Base-by-base conservation (phyloP, 352 stramenopile species). In the Pythium pyrilobum region DNA sequence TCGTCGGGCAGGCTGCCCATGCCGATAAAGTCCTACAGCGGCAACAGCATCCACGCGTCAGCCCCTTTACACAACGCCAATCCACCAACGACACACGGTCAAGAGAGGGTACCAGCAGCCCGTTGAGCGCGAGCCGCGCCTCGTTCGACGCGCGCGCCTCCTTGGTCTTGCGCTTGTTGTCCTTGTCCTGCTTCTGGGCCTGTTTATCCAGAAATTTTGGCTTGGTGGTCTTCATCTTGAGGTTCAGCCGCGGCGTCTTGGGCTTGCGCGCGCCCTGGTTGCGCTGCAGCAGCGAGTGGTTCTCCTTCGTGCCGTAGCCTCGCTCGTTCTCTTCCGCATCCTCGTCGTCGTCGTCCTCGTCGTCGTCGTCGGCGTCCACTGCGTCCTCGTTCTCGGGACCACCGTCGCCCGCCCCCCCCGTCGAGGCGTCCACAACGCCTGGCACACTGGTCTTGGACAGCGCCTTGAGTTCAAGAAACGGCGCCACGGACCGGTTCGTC, bases 1-100 rank as follows among this genome's bases (percentile, higher is more conserved):
- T 89, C 78, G 11, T 92, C 81, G 0, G 76, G 74, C 0, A 95
- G 64, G 16, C 80, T 70, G 5, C 87, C 85, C 33, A 93, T 73
- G 1, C 81, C 78, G 36, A 92, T 57, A 21, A 92, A 87, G 40
- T 89, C 77, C 74, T 85, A 41, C 1, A 29, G 4, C n/a, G n/a
- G n/a, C n/a, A n/a, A n/a, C n/a, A n/a, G n/a, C n/a, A n/a, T n/a
- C n/a, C n/a, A n/a, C n/a, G n/a, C n/a, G n/a, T n/a, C n/a, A n/a
- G n/a, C n/a, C n/a, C n/a, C n/a, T n/a, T n/a, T n/a, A n/a, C n/a
- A n/a, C n/a, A n/a, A n/a, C 24, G 20, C 29, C 23, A 27, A 13
- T 32, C 18, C 13, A 13, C 20, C 20, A 33, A 48, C 41, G 13
- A 44, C 18, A 8, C 38, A n/a, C n/a, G n/a, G 8, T 37, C 5